Base-by-base conservation (phyloP, 2,329 filamentous ascomycete species). In the Penicillium sp. region DNA sequence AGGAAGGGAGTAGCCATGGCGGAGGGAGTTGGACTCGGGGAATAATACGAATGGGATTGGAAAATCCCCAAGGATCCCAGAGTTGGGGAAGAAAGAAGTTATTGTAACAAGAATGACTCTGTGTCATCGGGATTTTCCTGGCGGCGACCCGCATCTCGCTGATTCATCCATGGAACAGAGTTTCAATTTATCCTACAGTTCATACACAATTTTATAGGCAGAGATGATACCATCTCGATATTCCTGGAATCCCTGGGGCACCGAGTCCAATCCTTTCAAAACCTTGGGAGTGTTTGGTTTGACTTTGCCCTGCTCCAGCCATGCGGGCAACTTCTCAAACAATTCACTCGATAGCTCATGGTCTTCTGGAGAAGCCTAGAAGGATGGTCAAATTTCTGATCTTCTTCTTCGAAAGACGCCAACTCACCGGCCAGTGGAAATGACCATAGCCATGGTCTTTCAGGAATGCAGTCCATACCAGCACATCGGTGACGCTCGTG, bases 391-490 rank as follows among this genome's bases (percentile, higher is more conserved):
- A n/a, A n/a, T n/a, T n/a, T n/a, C n/a, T n/a, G n/a, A n/a, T n/a
- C n/a, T n/a, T n/a, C n/a, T n/a, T n/a, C n/a, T n/a, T n/a, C n/a
- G n/a, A n/a, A n/a, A n/a, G n/a, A n/a, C 11, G 37, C 4, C 8
- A 3, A 59, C 60, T 49, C 39, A 68, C 67, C 4, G 62, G 59
- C 58, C 59, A 70, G 23, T 51, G 45, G 20, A 65, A 61, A 0
- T 52, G 40, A 1, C 57, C 54, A 41, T 68, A 69, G 2, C 47
- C 32, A 32, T 66, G 60, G 3, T 68, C 60, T 36, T 67, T 66
- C 18, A 66, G 37, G 30, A 71, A 71, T 1, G 57, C 60, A 2
- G 62, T 68, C 62, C 62, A 68, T 0, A 71, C 64, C n/a, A 70
- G 45, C 3, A 71, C 65, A 47, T 68, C 62, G 0, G 59, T 66